Evolutionary conservation across 352 stramenopile genomes (phyloP), one percentile per base, ranked within the genome.

Genomic region (Pythium rishiriense): DNA sequence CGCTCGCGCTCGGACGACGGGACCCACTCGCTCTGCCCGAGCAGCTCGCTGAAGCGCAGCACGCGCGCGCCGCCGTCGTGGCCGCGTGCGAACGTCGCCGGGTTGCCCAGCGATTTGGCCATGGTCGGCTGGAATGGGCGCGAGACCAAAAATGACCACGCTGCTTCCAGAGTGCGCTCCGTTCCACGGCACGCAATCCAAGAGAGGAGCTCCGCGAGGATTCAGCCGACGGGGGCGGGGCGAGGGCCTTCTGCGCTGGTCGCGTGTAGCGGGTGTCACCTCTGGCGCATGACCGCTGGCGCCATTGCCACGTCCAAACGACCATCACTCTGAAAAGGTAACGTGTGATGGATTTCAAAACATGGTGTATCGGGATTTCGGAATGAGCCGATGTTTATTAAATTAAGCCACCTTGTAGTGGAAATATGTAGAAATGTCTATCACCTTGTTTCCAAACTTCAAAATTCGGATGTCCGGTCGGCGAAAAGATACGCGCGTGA

Each of bases 21-120:
- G 1, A 68, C 61, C 61, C 61, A 68, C 25, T 68, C 53, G 45
- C 54, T 67, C 60, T 67, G 29, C 26, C 21, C 50, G 24, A 61
- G 50, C 42, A 62, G 51, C 51, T 62, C 50, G 31, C 60, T 42
- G 42, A 62, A 62, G 33, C 29, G 59, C n/a, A 66, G 39, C n/a
- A 66, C 14, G 26, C 58, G 58, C 15, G 17, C n/a, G 12, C 19
- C 31, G 7, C 31, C 22, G 24, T 43, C 37, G 11, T 17, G 14
- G 10, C 37, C 37, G 9, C 37, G 37, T 1, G 37, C 8, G 10
- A 5, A n/a, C 37, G 7, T 43, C 37, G 37, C 14, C 4, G 11
- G 37, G 37, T n/a, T 43, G 37, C 37, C 37, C 19, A 43, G 37
- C 19, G 10, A 43, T 43, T 43, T 43, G 19, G 39, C 28, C 55